Percentiles rank a stretch among this genome's conserved stretches.
Conservation (phyloP, 352 stramenopile species). For the Aphanomyces stellatus region DNA sequence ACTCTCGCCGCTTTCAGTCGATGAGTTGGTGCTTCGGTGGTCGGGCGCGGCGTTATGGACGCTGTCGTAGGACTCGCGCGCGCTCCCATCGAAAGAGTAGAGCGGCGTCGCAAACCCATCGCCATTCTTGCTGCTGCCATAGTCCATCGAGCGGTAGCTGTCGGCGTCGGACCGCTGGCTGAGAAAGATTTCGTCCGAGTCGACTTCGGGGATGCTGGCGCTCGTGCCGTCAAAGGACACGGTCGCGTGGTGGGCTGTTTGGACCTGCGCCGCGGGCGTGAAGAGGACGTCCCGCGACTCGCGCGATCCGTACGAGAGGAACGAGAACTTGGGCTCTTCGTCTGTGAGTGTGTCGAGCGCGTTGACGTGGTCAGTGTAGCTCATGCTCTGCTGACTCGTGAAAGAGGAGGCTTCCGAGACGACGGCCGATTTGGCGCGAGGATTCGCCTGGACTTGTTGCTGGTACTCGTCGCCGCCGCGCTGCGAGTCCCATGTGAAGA, state of each 20-base stretch:
- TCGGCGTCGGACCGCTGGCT: background rate
- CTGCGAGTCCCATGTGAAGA: constrained; percentile 5
- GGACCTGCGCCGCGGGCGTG: background rate
- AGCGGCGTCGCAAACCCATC: too few relatives aligned
- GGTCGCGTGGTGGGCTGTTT: background rate
- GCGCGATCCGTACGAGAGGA: background rate
- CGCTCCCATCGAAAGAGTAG: background rate
- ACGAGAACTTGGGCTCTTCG: background rate
- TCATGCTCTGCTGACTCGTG: constrained; percentile 2
- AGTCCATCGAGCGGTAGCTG: background rate
- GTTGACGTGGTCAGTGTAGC: constrained; percentile 3
- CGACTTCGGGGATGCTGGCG: too few relatives aligned
- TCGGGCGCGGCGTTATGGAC: background rate
- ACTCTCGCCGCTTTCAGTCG: background rate
- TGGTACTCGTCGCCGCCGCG: background rate
- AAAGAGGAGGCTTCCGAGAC: background rate
- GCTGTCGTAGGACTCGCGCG: background rate
- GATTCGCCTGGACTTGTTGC: background rate
- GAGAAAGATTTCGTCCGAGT: background rate
- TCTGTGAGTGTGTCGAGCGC: background rate
- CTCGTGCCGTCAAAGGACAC: background rate
- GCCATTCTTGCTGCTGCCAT: background rate
- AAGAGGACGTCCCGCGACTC: background rate
- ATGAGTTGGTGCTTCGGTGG: background rate
- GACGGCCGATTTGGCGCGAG: background rate